A percentile compares a stretch with the other conserved stretches of the same genome.
phyloP scores from a whole-genome alignment of 108 stramenopile genomes.

The Epithemia pelagica region DNA sequence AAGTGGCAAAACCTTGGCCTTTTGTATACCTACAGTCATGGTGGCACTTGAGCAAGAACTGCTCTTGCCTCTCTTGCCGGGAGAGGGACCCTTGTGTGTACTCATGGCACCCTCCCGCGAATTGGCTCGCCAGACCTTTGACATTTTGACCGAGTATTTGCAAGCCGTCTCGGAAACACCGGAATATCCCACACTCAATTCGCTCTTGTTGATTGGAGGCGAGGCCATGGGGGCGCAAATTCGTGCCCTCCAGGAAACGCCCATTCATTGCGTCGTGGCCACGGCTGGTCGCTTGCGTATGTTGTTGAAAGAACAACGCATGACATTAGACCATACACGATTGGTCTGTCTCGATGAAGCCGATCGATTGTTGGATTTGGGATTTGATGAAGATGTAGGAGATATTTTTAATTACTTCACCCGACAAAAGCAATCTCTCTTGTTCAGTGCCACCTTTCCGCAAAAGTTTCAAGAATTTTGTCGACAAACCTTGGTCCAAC shows the following conservation, averaged over 20 bases:
- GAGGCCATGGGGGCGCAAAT: constrained; percentile 87
- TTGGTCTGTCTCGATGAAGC: constrained; percentile 98
- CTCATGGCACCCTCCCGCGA: constrained; percentile 96
- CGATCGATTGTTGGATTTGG: constrained; percentile 96
- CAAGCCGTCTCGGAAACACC: constrained; percentile 8
- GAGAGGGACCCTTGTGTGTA: constrained; percentile 95
- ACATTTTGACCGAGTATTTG: constrained; percentile 78
- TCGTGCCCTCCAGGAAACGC: constrained; percentile 48
- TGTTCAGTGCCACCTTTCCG: constrained; percentile 98
- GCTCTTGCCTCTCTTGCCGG: constrained; percentile 82
- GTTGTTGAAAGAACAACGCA: constrained; percentile 77
- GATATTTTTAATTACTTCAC: constrained; percentile 97
- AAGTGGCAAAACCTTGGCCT: constrained; percentile 93
- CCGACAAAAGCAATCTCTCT: constrained; percentile 93
- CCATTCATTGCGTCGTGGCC: constrained; percentile 93
- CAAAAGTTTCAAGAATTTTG: constrained; percentile 99
- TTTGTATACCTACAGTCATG: constrained; percentile 92
- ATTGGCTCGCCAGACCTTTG: constrained; percentile 95
- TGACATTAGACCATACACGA: constrained; percentile 85
- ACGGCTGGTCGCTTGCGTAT: constrained; percentile 94
- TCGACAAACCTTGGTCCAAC: constrained; percentile 87
- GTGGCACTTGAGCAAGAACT: constrained; percentile 95
- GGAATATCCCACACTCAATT: constrained; percentile 69
- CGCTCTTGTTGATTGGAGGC: constrained; percentile 92
- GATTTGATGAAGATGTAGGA: constrained; percentile 96